Evolutionary conservation across 1,139 yeast genomes (phyloP).

Genomic region (Candida pseudocylindracea): DNA sequence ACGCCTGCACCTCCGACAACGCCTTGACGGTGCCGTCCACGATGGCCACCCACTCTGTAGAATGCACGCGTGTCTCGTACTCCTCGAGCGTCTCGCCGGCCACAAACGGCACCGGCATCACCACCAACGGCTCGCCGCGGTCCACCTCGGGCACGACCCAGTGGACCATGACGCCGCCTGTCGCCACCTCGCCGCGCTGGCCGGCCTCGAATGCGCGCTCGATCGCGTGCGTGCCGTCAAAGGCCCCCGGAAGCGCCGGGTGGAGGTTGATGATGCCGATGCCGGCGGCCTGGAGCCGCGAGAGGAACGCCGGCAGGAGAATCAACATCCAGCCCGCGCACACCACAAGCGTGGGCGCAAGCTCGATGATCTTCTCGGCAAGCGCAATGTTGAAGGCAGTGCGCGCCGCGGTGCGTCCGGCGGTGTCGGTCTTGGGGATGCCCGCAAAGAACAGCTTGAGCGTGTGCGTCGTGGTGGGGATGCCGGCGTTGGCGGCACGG

Average conservation of each 20-base stretch:
- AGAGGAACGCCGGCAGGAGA: slow-evolving; percentile 52
- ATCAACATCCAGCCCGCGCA: slow-evolving; percentile 99
- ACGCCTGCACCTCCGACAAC: too few relatives aligned
- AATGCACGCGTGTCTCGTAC: slow-evolving; percentile 73
- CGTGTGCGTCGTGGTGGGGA: slow-evolving; percentile 50
- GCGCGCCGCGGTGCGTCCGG: slow-evolving; percentile 36
- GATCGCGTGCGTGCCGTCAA: slow-evolving; percentile 93
- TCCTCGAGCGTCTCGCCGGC: slow-evolving; percentile 58
- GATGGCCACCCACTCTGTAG: slow-evolving; percentile 68
- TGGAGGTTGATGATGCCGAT: slow-evolving; percentile 79
- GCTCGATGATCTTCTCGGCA: slow-evolving; percentile 36
- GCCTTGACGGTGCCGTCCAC: slow-evolving; percentile 31
- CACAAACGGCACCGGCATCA: slow-evolving; percentile 47
- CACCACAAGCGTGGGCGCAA: slow-evolving; percentile 61
- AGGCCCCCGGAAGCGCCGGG: slow-evolving; percentile 93
- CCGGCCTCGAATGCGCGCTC: slow-evolving; percentile 95
- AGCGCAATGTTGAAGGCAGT: slow-evolving; percentile 56
- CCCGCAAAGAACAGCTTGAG: slow-evolving; percentile 58
- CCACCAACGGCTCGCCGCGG: slow-evolving; percentile 73
- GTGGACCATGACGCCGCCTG: slow-evolving; percentile 96
- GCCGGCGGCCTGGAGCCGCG: slow-evolving; percentile 34
- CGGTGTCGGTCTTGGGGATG: slow-evolving; percentile 39
- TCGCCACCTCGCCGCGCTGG: slow-evolving; percentile 47
- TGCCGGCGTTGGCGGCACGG: slow-evolving; percentile 48
- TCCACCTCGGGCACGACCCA: slow-evolving; percentile 89